phyloP scores from a whole-genome alignment of 2,329 filamentous ascomycete genomes.

The Cadophora sp. region DNA sequence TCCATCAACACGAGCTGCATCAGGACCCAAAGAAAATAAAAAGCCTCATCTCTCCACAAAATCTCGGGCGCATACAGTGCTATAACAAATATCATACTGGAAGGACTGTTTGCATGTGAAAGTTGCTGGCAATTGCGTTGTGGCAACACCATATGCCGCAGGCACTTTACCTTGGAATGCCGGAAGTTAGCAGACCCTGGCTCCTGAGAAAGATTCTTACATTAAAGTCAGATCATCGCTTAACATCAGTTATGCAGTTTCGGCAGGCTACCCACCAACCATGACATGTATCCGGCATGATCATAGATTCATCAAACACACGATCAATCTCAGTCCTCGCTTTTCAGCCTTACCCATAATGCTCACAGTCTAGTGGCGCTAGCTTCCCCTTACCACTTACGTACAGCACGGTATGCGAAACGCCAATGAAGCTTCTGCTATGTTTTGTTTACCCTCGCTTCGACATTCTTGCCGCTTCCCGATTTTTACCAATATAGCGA shows the following conservation, averaged over 20 bases:
- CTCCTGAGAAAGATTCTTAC: background rate
- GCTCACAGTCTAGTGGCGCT: too few relatives aligned
- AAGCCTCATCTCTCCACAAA: background rate
- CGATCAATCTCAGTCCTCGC: too few relatives aligned
- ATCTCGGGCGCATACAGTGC: background rate
- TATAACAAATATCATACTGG: background rate
- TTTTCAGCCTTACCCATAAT: too few relatives aligned
- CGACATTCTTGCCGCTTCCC: background rate
- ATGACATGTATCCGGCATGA: too few relatives aligned
- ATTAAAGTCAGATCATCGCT: background rate
- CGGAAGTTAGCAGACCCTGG: background rate
- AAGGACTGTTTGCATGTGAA: background rate
- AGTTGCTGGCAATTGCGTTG: background rate
- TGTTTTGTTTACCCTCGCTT: background rate
- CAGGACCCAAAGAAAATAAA: background rate
- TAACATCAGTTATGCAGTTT: background rate
- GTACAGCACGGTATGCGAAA: background rate
- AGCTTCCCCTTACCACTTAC: too few relatives aligned
- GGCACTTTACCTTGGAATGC: background rate
- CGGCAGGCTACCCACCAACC: background rate
- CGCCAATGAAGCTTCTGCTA: background rate
- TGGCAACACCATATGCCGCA: background rate
- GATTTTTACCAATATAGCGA: background rate
- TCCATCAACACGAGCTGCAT: conserved; percentile 4
- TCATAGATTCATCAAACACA: too few relatives aligned